These are phyloP conservation scores for Paecilomyces dactylethromorphus DNA, from an alignment of 2,329 filamentous ascomycete species.

Conservation along the genomic window DNA sequence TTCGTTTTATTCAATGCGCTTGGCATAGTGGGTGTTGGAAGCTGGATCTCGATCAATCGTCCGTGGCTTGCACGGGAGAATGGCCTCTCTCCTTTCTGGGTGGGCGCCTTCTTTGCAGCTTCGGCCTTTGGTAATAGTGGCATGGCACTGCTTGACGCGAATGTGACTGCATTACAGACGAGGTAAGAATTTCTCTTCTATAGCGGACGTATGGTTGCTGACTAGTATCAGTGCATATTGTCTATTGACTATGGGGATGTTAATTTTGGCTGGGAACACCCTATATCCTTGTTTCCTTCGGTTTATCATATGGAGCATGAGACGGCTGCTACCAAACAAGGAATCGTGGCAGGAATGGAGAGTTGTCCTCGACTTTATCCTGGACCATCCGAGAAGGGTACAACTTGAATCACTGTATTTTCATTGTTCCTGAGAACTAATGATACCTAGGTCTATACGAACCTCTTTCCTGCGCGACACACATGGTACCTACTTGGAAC, in stretches of 20 bases:
- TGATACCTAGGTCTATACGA: conserved; percentile 17
- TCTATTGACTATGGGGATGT: conserved; percentile 44
- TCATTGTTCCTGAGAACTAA: not conserved
- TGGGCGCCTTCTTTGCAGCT: conserved; percentile 45
- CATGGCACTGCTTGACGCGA: conserved; percentile 48
- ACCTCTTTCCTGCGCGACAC: conserved; percentile 55
- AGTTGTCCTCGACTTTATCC: conserved; percentile 25
- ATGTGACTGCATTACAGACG: conserved; percentile 43
- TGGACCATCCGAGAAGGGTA: conserved; percentile 26
- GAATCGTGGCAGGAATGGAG: conserved; percentile 23
- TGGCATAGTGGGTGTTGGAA: conserved; percentile 40
- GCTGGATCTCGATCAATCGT: conserved; percentile 39
- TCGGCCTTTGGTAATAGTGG: conserved; percentile 51
- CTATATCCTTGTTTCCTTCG: conserved; percentile 60
- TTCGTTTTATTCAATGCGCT: conserved; percentile 41
- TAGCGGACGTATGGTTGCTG: not conserved
- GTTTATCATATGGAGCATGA: conserved; percentile 50
- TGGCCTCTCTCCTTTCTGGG: conserved; percentile 45
- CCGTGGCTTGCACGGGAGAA: conserved; percentile 35
- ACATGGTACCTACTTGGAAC: conserved; percentile 63
- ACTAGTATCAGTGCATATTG: conserved; percentile 26
- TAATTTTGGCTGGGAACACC: conserved; percentile 61
- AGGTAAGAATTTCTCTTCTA: conserved; percentile 13
- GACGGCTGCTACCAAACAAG: conserved; percentile 19
- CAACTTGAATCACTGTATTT: not conserved